Evolutionary conservation across 805 yeast species (phyloP), one percentile per base, ranked within the genome.

Genomic region (Saccharomycopsis fodiens): DNA sequence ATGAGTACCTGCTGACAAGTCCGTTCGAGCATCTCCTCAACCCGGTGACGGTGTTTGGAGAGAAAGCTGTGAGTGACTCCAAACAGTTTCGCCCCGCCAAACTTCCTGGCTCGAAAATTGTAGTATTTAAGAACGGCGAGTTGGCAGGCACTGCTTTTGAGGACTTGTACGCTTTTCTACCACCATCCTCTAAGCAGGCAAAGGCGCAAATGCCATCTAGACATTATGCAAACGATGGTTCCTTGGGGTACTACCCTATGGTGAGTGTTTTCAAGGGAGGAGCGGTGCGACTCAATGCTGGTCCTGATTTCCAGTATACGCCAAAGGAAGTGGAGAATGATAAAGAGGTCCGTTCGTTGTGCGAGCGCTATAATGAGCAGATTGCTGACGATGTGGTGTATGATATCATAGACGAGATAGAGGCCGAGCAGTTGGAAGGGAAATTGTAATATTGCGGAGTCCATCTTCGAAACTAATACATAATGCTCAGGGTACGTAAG

Each of bases 211-310:
- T 41, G 5, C 21, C 20, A 23, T 45, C 38, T 17, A 50, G 39
- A 31, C 48, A 67, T 63, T 52, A 65, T 57, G 76, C 55, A 12
- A 94, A 93, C 59, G 96, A 93, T 59, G 95, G 95, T 0, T 67
- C 77, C 36, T 64, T 87, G 45, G 98, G 97, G 0, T 93, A 93
- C 59, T 93, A 80, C 63, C 97, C 98, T 1, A 85, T 88, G 67
- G 70, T 86, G 29, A 84, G 95, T 45, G 84, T 83, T 21, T 93
- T 77, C 59, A 78, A 77, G 53, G 82, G 82, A 2, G 97, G 97
- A 0, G 66, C 73, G 7, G 95, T 85, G 3, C 67, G 74, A 48
- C 60, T 91, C 46, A 79, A 84, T 52, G 70, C 86, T 2, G 84
- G 88, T 0, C 82, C 86, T 0, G 68, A 78, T 10, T 73, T 88